phyloP scores from a whole-genome alignment of 139 green algal genomes.

The Coccomyxa sp. region DNA sequence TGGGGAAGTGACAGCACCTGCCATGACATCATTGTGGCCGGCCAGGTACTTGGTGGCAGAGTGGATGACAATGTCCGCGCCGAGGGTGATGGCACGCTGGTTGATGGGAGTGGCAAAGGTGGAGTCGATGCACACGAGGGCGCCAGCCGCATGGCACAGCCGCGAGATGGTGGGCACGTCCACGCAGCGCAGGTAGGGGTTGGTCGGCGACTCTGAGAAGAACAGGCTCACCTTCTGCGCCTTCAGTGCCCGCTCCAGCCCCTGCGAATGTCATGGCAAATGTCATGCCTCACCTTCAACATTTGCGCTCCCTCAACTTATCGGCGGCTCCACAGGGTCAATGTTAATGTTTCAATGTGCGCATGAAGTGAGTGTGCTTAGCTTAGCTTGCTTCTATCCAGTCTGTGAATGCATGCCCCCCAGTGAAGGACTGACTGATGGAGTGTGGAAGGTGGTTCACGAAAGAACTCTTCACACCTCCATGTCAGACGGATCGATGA shows the following conservation, averaged over 20 bases:
- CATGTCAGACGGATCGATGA: constrained; percentile 95
- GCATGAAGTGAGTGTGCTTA: too few relatives aligned
- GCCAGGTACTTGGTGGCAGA: constrained; percentile 98
- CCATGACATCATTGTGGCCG: constrained; percentile 98
- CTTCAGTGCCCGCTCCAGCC: constrained; percentile 65
- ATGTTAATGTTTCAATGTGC: too few relatives aligned
- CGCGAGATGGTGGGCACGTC: constrained; percentile 81
- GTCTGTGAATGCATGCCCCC: too few relatives aligned
- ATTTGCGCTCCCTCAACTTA: too few relatives aligned
- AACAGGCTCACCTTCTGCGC: constrained; percentile 76
- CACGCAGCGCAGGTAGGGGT: constrained; percentile 98
- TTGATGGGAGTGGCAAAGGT: constrained; percentile 98
- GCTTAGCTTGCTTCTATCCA: too few relatives aligned
- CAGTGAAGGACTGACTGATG: too few relatives aligned
- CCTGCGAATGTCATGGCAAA: too few relatives aligned
- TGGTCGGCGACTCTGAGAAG: constrained; percentile 97
- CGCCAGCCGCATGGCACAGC: constrained; percentile 71
- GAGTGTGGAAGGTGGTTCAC: too few relatives aligned
- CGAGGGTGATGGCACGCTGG: constrained; percentile 62
- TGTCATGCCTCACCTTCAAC: too few relatives aligned
- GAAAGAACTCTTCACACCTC: constrained; percentile 6
- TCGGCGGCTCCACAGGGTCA: too few relatives aligned
- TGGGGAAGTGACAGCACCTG: constrained; percentile 33
- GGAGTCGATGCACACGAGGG: constrained; percentile 89
- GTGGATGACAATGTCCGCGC: constrained; percentile 98